Evolutionary conservation across 2,329 filamentous ascomycete species (phyloP).

Genomic region (Lomentospora prolificans): DNA sequence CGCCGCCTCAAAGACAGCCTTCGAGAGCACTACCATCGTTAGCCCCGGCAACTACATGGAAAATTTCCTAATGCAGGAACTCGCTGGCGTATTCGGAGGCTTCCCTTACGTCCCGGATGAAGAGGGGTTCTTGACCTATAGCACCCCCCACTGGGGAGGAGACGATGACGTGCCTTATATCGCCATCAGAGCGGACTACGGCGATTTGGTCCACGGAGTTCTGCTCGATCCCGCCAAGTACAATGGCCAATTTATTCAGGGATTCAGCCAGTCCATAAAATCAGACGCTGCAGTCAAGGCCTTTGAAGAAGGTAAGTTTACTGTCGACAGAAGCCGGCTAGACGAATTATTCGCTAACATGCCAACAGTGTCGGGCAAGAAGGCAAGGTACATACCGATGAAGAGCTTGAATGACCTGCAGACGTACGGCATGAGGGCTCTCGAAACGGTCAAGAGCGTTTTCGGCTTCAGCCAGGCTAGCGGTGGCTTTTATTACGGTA

Average conservation of each 20-base stretch:
- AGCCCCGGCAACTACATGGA: conserved; percentile 32
- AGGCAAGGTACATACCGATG: conserved; percentile 20
- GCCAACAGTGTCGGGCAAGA: conserved; percentile 20
- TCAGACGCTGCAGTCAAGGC: conserved; percentile 19
- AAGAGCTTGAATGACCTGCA: conserved; percentile 23
- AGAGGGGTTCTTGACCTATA: conserved; percentile 26
- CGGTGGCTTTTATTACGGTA: conserved; percentile 22
- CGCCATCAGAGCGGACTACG: conserved; percentile 29
- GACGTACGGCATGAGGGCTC: conserved; percentile 20
- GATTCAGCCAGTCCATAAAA: conserved; percentile 23
- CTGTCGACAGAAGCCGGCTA: no score
- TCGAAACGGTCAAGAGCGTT: conserved; percentile 26
- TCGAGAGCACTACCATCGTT: conserved; percentile 25
- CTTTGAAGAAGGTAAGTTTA: conserved; percentile 21
- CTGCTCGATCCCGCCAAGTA: conserved; percentile 28
- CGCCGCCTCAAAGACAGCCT: conserved; percentile 20
- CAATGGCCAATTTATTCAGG: conserved; percentile 26
- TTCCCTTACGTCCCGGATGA: conserved; percentile 26
- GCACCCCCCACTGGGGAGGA: conserved; percentile 28
- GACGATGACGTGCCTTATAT: conserved; percentile 26
- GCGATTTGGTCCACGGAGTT: conserved; percentile 34
- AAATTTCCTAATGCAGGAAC: conserved; percentile 25
- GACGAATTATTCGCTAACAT: neutral
- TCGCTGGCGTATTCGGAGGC: conserved; percentile 27
- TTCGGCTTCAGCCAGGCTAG: conserved; percentile 25